Conservation (phyloP, 257 asterid species). For the Solanum paucissectum region DNA sequence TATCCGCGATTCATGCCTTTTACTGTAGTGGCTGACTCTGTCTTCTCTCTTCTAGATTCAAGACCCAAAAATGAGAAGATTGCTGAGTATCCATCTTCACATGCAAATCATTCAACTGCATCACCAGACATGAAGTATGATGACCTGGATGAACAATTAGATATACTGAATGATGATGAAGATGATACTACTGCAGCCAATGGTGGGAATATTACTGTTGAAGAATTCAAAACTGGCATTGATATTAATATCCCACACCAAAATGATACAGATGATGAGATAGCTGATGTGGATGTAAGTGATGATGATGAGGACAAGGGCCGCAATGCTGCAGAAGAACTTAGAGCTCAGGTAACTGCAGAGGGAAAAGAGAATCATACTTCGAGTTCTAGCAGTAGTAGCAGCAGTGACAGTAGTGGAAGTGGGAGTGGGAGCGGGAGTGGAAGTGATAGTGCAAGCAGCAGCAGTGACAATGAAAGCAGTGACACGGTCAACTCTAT, state of each 20-base stretch:
- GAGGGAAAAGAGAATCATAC: conserved; percentile 36
- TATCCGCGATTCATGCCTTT: neutral
- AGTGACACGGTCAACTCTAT: conserved; percentile 54
- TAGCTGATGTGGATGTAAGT: conserved; percentile 77
- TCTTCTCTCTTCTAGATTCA: conserved; percentile 35
- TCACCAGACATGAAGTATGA: conserved; percentile 51
- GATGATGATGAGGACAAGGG: conserved; percentile 70
- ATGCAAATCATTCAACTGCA: conserved; percentile 35
- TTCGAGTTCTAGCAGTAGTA: conserved; percentile 65
- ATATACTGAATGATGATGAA: conserved; percentile 64
- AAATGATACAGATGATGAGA: conserved; percentile 69
- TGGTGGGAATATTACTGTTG: conserved; percentile 33
- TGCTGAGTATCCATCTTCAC: conserved; percentile 30
- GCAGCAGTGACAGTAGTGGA: conserved; percentile 63
- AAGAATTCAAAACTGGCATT: conserved; percentile 51
- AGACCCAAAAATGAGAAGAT: conserved; percentile 50
- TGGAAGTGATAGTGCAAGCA: conserved; percentile 47
- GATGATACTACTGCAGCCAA: conserved; percentile 25
- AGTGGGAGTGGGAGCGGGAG: conserved; percentile 52
- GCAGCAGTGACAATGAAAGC: conserved; percentile 71
- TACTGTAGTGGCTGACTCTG: neutral
- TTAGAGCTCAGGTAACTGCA: conserved; percentile 58
- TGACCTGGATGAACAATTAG: conserved; percentile 62
- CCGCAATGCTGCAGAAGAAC: conserved; percentile 89
- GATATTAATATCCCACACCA: conserved; percentile 81